Evolutionary conservation across 2,329 filamentous ascomycete genomes (phyloP).

Genomic region (Beauveria sp.): DNA sequence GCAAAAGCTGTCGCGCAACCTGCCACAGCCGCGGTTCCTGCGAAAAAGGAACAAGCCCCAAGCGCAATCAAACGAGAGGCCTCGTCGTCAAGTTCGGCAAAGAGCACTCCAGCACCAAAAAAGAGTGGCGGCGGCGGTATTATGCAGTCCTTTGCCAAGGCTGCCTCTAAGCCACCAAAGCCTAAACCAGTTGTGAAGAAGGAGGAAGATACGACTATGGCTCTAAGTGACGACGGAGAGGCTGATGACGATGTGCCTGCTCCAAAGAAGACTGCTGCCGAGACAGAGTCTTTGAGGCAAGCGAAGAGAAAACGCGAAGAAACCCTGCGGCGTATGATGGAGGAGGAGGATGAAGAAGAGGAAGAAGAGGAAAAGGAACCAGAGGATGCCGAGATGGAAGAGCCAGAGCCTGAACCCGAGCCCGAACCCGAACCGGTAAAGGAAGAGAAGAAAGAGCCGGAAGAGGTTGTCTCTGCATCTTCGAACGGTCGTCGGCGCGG

Average conservation of each 20-base stretch:
- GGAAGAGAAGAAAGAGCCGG: conserved; percentile 35
- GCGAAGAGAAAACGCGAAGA: conserved; percentile 31
- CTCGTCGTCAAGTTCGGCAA: conserved; percentile 20
- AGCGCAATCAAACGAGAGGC: conserved; percentile 18
- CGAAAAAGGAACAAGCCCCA: not conserved
- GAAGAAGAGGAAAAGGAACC: conserved; percentile 49
- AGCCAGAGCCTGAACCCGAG: conserved; percentile 31
- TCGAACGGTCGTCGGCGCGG: conserved; percentile 63
- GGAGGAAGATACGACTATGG: conserved; percentile 22
- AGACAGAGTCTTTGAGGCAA: conserved; percentile 20
- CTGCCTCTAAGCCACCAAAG: conserved; percentile 32
- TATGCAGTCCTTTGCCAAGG: conserved; percentile 73
- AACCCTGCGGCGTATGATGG: conserved; percentile 37
- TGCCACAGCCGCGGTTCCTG: conserved; percentile 11
- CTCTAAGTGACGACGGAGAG: conserved; percentile 33
- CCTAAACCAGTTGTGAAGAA: conserved; percentile 38
- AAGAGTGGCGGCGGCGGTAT: conserved; percentile 55
- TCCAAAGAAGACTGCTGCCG: conserved; percentile 19
- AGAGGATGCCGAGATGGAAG: conserved; percentile 29
- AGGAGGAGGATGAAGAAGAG: conserved; percentile 45
- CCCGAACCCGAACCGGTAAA: conserved; percentile 22
- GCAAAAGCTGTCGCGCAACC: conserved; percentile 16
- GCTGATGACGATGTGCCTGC: conserved; percentile 28
- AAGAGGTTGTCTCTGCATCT: conserved; percentile 46
- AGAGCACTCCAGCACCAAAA: conserved; percentile 37